Conservation (phyloP, 768 basidiomycete species). For the Solioccasus polychromus region DNA sequence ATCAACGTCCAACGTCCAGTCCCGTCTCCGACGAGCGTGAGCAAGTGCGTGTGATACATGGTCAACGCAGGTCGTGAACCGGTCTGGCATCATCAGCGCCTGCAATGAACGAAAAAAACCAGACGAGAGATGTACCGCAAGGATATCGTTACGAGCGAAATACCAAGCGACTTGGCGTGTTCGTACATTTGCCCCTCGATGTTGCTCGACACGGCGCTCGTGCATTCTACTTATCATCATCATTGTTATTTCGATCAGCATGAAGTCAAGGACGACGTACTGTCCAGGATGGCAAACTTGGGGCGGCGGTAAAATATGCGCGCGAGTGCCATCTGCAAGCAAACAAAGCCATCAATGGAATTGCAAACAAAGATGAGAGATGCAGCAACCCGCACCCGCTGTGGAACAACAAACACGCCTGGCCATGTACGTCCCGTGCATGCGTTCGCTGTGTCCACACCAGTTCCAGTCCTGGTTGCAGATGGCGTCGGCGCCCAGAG, state of each 20-base stretch:
- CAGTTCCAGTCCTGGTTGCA: no score
- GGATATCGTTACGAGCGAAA: constrained; percentile 92
- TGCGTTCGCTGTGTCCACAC: constrained; percentile 25
- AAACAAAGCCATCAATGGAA: no score
- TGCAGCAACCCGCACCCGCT: no score
- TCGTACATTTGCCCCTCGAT: constrained; percentile 97
- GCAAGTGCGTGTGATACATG: constrained; percentile 85
- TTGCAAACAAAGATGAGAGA: no score
- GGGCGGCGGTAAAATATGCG: constrained; percentile 89
- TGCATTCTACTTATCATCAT: constrained; percentile 62
- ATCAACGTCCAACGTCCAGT: constrained; percentile 70
- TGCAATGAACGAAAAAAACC: not conserved
- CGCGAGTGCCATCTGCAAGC: constrained; percentile 82
- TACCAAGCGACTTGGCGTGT: constrained; percentile 81
- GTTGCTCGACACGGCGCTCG: constrained; percentile 92
- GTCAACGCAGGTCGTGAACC: constrained; percentile 70
- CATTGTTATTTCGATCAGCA: not conserved
- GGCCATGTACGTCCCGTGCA: constrained; percentile 34
- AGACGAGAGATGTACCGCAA: constrained; percentile 54
- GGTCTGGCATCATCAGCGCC: not conserved
- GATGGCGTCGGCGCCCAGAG: constrained; percentile 91
- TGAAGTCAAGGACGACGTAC: constrained; percentile 39
- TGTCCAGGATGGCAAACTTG: constrained; percentile 81
- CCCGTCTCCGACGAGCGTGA: constrained; percentile 74
- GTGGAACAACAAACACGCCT: constrained; percentile 84